Evolutionary conservation across 2,329 filamentous ascomycete species (phyloP), one percentile per base, ranked within the genome.

Genomic region (Grosmannia huntii): DNA sequence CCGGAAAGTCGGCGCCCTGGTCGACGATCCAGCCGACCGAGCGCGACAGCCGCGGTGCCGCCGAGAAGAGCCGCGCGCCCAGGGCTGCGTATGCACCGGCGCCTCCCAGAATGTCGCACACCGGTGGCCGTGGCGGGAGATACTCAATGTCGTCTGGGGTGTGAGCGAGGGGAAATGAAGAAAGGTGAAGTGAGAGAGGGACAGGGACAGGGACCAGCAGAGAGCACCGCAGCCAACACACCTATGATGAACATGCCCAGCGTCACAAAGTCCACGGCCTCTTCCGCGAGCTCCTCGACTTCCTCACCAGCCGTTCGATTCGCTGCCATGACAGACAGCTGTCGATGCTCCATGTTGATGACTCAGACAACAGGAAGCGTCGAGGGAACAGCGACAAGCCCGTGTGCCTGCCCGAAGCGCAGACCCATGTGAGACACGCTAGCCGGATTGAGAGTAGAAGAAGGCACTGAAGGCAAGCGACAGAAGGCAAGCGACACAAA

Each of bases 1-100:
- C 62, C 0, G 92, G 91, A 64, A 97, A 97, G 71, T 97, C 94
- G 19, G 82, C 86, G 33, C 94, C 94, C 66, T 84, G 82, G 71
- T 99, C 92, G 50, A 97, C 83, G 62, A 97, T 85, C 91, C 91
- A 97, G 62, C 89, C 90, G 6, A 97, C 83, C 2, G 80, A 78
- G 44, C 75, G 76, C 25, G 89, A 87, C 52, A 76, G 65, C 67
- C 3, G 78, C 36, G 77, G 73, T 4, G 89, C 87, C 2, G 89
- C 88, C 5, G 90, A 92, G 69, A 96, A 87, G 54, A 99, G 77
- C 36, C 94, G 87, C 21, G 94, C 94, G 23, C 94, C 94, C 7
- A 97, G 76, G 9, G 90, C 90, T 10, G 88, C 86, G 70, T 89
- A 97, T 2, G 90, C 82, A 28, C 91, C 94, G 31, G 87, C 94